Evolutionary conservation across 2,329 filamentous ascomycete genomes (phyloP).

Genomic region (Phyllosticta capitalensis): DNA sequence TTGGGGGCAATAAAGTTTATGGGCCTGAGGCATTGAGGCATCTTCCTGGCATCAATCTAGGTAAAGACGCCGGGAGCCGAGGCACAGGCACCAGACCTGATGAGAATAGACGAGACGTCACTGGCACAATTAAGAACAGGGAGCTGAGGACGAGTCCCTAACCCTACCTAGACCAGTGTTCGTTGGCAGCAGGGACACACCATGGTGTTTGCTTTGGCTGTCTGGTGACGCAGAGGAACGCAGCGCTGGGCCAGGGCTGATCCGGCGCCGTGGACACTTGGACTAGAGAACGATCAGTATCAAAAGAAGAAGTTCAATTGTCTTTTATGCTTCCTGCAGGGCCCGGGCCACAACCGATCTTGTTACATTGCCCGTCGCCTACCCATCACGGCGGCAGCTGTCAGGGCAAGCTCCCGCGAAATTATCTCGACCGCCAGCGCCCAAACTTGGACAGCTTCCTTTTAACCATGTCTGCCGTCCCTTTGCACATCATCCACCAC

Average conservation of each 20-base stretch:
- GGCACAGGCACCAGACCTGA: not conserved
- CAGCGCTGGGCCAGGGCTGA: not conserved
- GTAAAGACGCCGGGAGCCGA: not conserved
- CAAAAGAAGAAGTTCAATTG: too few relatives aligned
- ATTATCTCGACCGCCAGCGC: conserved; percentile 9
- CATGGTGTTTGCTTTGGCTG: not conserved
- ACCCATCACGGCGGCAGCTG: conserved; percentile 2
- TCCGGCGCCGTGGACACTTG: not conserved
- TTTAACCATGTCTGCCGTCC: conserved; percentile 8
- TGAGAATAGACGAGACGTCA: not conserved
- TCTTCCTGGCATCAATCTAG: too few relatives aligned
- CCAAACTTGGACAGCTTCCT: conserved; percentile 8
- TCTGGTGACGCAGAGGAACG: not conserved
- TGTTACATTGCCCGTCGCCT: conserved; percentile 10
- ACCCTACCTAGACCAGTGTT: too few relatives aligned
- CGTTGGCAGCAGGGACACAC: not conserved
- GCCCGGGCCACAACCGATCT: not conserved
- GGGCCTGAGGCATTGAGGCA: not conserved
- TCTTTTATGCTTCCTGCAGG: not conserved
- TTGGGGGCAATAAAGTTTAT: too few relatives aligned
- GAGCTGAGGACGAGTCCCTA: too few relatives aligned
- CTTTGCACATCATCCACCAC: not conserved
- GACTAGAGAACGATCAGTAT: too few relatives aligned
- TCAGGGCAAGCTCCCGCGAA: conserved; percentile 5
- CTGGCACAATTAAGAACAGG: not conserved